phyloP scores from a whole-genome alignment of 83 land plant species.

The Diphasiastrum complanatum region DNA sequence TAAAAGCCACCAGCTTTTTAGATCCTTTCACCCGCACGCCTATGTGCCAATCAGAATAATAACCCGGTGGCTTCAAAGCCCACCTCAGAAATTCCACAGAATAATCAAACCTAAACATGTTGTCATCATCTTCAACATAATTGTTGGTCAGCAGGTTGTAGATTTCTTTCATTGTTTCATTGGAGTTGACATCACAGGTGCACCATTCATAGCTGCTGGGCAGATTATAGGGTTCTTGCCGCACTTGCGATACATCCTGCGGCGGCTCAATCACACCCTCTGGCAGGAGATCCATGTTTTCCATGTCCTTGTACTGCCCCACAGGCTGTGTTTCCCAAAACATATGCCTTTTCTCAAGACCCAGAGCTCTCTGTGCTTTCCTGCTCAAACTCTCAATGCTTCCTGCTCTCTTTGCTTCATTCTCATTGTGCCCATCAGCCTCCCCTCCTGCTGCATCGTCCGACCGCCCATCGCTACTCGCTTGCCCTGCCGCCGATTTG shows the following conservation, averaged over 20 bases:
- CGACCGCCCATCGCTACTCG: too few species aligned
- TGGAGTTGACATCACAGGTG: slow-evolving; percentile 67
- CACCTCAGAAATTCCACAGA: slow-evolving; percentile 70
- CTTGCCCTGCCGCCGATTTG: too few species aligned
- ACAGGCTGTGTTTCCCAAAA: slow-evolving; percentile 93
- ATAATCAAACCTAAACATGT: slow-evolving; percentile 83
- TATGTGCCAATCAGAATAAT: slow-evolving; percentile 69
- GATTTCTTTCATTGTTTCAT: slow-evolving; percentile 46
- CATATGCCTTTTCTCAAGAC: slow-evolving; percentile 39
- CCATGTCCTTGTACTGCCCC: slow-evolving; percentile 68
- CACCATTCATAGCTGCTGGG: slow-evolving; percentile 72
- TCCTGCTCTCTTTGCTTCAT: slow-evolving; percentile 6
- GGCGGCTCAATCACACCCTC: slow-evolving; percentile 77
- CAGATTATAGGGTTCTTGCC: slow-evolving; percentile 72
- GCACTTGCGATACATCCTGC: slow-evolving; percentile 60
- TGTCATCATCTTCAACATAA: slow-evolving; percentile 85
- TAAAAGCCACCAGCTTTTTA: slow-evolving; percentile 75
- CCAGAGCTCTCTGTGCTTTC: slow-evolving; percentile 42
- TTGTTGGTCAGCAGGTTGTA: slow-evolving; percentile 60
- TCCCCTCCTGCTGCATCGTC: too few species aligned
- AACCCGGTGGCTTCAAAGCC: slow-evolving; percentile 80
- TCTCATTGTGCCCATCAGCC: too few species aligned
- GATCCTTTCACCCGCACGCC: slow-evolving; percentile 63
- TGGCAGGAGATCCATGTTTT: slow-evolving; percentile 37
- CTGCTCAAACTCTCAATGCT: slow-evolving; percentile 35